Evolutionary conservation across 1,284 basidiomycete species (phyloP).

Genomic region (Ceraceosorus guamensis): DNA sequence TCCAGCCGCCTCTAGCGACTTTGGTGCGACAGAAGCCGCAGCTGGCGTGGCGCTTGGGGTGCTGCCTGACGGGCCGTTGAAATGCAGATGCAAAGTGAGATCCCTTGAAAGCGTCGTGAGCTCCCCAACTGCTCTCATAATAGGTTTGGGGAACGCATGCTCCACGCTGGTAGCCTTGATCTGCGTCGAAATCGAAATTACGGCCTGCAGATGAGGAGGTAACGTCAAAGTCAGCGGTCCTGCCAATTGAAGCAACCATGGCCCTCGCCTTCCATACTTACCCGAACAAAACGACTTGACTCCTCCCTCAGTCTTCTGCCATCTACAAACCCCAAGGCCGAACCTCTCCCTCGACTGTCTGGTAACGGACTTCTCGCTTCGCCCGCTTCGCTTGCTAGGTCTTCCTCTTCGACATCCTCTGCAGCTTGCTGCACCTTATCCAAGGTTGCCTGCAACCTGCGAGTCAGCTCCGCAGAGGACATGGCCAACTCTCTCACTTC

Average conservation of each 20-base stretch:
- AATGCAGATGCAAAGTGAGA: slow-evolving; percentile 36
- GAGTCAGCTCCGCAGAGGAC: slow-evolving; percentile 3
- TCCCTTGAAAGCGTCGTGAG: slow-evolving; percentile 34
- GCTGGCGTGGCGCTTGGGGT: no score
- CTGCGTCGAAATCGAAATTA: slow-evolving; percentile 34
- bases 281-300: slow-evolving; percentile 31
- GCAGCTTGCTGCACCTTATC: slow-evolving; percentile 16
- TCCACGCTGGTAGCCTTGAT: slow-evolving; percentile 27
- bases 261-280: slow-evolving; percentile 1
- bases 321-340: no score
- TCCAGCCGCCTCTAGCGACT: no score
- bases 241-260: background rate
- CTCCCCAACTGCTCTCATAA: slow-evolving; percentile 27
- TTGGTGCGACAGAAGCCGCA: no score
- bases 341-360: no score
- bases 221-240: background rate
- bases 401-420: background rate
- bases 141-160: slow-evolving; percentile 21
- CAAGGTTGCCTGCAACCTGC: slow-evolving; percentile 4
- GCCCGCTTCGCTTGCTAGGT: no score
- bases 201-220: slow-evolving; percentile 8
- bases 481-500: slow-evolving; percentile 1
- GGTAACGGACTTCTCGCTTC: no score
- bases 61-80: no score
- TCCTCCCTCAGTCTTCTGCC: slow-evolving; percentile 25